These are phyloP conservation scores for Cyanidiococcus yangmingshanensis DNA, from an alignment of 23 red algal genomes.

Conservation along the genomic window DNA sequence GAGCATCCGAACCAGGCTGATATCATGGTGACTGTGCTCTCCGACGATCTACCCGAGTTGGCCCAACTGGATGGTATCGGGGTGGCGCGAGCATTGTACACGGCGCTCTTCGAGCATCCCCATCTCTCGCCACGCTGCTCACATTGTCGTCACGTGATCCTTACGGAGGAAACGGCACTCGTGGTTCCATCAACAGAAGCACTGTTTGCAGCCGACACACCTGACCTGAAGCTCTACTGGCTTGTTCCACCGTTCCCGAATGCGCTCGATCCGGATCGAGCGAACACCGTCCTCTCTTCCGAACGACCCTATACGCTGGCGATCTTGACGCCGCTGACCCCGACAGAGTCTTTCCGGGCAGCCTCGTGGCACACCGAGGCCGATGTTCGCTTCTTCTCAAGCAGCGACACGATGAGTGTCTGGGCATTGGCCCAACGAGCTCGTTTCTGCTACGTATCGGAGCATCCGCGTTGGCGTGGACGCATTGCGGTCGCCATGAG, in stretches of 20 bases:
- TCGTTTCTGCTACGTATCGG: background rate
- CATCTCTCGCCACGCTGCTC: background rate
- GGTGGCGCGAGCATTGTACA: background rate
- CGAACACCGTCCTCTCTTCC: background rate
- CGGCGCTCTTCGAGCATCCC: background rate
- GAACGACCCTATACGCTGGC: background rate
- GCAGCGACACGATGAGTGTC: background rate
- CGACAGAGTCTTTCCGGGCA: background rate
- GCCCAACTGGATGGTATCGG: background rate
- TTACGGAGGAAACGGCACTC: background rate
- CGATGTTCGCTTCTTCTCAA: background rate
- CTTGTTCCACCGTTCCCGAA: background rate
- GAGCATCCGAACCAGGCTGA: background rate
- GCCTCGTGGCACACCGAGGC: background rate
- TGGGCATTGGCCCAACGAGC: background rate
- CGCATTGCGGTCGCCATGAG: background rate
- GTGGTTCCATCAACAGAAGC: background rate
- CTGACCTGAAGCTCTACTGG: background rate
- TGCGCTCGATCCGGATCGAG: background rate
- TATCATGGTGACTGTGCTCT: background rate
- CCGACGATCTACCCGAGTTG: background rate
- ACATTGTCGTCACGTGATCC: background rate
- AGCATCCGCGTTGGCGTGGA: background rate
- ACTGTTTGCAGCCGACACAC: background rate
- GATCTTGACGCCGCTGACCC: background rate